phyloP scores from a whole-genome alignment of 1,139 yeast genomes.

The Taiozyma sp. region DNA sequence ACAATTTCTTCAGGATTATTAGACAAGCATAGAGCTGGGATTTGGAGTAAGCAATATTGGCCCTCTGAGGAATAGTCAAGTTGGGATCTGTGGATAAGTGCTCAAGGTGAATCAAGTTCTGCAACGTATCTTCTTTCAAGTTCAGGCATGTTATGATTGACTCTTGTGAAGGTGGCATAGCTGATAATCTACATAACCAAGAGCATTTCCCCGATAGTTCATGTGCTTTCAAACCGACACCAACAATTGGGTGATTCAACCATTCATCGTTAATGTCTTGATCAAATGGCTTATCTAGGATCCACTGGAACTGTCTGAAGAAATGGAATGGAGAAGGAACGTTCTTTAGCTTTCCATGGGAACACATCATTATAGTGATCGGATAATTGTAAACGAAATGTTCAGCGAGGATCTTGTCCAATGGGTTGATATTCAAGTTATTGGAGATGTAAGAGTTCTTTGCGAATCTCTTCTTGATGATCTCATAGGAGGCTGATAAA shows the following conservation, averaged over 20 bases:
- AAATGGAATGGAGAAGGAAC: conserved; percentile 28
- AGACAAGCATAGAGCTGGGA: conserved; percentile 12
- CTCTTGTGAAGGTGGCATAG: conserved; percentile 12
- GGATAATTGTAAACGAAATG: conserved; percentile 29
- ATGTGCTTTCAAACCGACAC: conserved; percentile 20
- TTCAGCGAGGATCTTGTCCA: conserved; percentile 27
- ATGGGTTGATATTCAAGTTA: conserved; percentile 16
- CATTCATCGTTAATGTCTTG: conserved; percentile 12
- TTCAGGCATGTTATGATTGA: conserved; percentile 7
- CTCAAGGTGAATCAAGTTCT: conserved; percentile 8
- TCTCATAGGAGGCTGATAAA: conserved; percentile 24
- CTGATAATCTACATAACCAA: conserved; percentile 21
- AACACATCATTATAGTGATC: conserved; percentile 26
- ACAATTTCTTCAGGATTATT: conserved; percentile 16
- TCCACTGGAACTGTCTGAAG: conserved; percentile 21
- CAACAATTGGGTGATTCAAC: conserved; percentile 23
- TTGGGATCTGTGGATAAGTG: neutral
- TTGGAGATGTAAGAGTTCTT: neutral
- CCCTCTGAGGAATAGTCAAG: conserved; percentile 4
- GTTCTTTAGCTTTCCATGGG: conserved; percentile 21
- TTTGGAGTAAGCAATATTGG: conserved; percentile 14
- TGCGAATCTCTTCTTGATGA: conserved; percentile 20
- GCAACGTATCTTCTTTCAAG: conserved; percentile 7
- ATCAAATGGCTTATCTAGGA: conserved; percentile 9
- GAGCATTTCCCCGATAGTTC: conserved; percentile 27